phyloP scores from a whole-genome alignment of 2,329 filamentous ascomycete genomes.

The Orbilia javanica region DNA sequence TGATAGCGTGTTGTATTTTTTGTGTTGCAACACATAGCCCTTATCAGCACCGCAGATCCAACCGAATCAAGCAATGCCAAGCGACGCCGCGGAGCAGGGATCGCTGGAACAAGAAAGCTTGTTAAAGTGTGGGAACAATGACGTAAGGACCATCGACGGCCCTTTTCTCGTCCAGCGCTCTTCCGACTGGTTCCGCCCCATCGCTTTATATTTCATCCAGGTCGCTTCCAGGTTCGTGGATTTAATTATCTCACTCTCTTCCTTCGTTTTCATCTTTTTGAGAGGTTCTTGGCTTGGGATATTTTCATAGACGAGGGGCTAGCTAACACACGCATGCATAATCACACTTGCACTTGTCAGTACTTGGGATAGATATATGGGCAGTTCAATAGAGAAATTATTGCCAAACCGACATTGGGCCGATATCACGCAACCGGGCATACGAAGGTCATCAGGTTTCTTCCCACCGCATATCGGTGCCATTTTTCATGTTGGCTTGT shows the following conservation, averaged over 20 bases:
- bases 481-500: not conserved
- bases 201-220: conserved; percentile 31
- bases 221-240: not conserved
- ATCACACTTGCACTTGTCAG: not conserved
- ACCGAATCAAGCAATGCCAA: conserved; percentile 27
- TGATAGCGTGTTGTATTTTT: not conserved
- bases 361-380: not conserved
- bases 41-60: conserved; percentile 16
- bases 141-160: conserved; percentile 14
- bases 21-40: conserved; percentile 1
- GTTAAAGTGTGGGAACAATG: conserved; percentile 12
- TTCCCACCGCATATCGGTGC: not conserved
- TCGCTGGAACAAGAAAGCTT: conserved; percentile 17
- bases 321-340: not conserved
- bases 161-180: not conserved
- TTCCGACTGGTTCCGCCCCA: conserved; percentile 29
- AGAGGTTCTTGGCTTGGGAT: not conserved
- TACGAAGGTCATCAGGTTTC: not conserved
- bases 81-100: conserved; percentile 24
- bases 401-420: not conserved
- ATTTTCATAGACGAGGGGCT: too few relatives aligned
- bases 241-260: not conserved
- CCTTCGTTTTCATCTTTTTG: not conserved
- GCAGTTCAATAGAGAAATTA: not conserved
- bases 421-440: conserved; percentile 4